phyloP scores from a whole-genome alignment of 345 rosid species.

The Hibiscus syriacus region DNA sequence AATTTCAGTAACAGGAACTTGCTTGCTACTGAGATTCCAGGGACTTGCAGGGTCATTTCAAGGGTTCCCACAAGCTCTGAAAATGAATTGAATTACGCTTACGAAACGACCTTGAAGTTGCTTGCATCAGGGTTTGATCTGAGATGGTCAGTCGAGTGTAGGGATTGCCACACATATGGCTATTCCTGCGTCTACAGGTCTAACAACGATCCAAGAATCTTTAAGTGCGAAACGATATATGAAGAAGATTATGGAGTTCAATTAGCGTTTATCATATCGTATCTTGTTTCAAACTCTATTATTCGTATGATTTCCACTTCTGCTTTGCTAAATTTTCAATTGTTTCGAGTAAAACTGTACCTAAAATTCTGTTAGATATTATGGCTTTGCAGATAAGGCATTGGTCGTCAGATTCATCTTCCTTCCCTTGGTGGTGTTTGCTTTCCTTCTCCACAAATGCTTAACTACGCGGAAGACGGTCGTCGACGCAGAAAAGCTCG shows the following conservation, averaged over 20 bases:
- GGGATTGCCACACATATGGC: constrained; percentile 22
- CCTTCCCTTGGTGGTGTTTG: not conserved
- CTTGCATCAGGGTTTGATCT: too few species aligned
- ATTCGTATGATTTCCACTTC: not conserved
- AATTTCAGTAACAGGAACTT: constrained; percentile 7
- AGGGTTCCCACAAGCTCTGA: constrained; percentile 17
- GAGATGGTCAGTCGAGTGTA: too few species aligned
- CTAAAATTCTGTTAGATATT: not conserved
- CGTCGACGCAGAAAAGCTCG: not conserved
- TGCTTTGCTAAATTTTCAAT: not conserved
- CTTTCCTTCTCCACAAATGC: constrained; percentile 8
- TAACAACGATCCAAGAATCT: not conserved
- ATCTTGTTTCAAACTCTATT: not conserved
- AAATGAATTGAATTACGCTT: constrained; percentile 18
- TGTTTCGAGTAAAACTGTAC: not conserved
- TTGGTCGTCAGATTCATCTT: not conserved
- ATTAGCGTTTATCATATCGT: not conserved
- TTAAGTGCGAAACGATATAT: not conserved
- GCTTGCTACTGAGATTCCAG: constrained; percentile 10
- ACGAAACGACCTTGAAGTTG: too few species aligned
- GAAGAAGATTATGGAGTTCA: not conserved
- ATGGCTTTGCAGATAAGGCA: not conserved
- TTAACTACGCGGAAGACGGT: not conserved
- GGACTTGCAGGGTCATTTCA: constrained; percentile 22
- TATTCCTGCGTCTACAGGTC: constrained; percentile 4